phyloP scores from a whole-genome alignment of 768 basidiomycete genomes.

The Lactifluus pinguis region DNA sequence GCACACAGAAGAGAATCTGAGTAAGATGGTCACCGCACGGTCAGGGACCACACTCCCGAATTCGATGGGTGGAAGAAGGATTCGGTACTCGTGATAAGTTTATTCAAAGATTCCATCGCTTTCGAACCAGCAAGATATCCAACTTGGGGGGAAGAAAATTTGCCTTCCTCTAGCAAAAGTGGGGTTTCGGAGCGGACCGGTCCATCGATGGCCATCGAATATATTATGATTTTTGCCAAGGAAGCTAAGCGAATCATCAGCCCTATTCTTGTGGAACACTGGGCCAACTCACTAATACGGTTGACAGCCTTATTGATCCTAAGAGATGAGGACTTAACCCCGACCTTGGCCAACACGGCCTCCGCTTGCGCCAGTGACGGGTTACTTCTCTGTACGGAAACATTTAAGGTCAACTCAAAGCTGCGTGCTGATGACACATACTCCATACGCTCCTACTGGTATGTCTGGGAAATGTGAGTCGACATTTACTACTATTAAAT shows the following conservation, averaged over 20 bases:
- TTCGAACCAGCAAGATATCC: slow-evolving; percentile 76
- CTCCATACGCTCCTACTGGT: slow-evolving; percentile 61
- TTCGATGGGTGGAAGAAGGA: slow-evolving; percentile 95
- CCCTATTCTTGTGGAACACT: background rate
- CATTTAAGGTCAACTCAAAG: slow-evolving; percentile 1
- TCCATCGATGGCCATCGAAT: slow-evolving; percentile 82
- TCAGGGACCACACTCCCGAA: slow-evolving; percentile 71
- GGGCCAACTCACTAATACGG: slow-evolving; percentile 42
- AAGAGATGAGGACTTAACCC: slow-evolving; percentile 43
- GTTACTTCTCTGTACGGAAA: slow-evolving; percentile 41
- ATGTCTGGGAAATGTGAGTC: slow-evolving; percentile 38
- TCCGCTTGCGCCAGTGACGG: slow-evolving; percentile 65
- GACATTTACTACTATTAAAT: background rate
- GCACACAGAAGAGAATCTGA: slow-evolving; percentile 1
- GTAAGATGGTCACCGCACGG: slow-evolving; percentile 32
- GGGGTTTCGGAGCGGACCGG: slow-evolving; percentile 37
- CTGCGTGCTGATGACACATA: slow-evolving; percentile 24
- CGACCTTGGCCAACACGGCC: slow-evolving; percentile 17
- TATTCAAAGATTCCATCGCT: slow-evolving; percentile 80
- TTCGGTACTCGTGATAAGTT: slow-evolving; percentile 85
- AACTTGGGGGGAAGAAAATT: slow-evolving; percentile 28
- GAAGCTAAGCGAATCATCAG: slow-evolving; percentile 25
- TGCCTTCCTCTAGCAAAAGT: slow-evolving; percentile 23
- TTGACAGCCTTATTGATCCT: slow-evolving; percentile 64
- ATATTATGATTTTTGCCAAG: slow-evolving; percentile 81